A percentile compares a stretch with the other conserved stretches of the same genome.
phyloP scores from a whole-genome alignment of 495 filamentous ascomycete genomes.

The Penicillium samsonianum region DNA sequence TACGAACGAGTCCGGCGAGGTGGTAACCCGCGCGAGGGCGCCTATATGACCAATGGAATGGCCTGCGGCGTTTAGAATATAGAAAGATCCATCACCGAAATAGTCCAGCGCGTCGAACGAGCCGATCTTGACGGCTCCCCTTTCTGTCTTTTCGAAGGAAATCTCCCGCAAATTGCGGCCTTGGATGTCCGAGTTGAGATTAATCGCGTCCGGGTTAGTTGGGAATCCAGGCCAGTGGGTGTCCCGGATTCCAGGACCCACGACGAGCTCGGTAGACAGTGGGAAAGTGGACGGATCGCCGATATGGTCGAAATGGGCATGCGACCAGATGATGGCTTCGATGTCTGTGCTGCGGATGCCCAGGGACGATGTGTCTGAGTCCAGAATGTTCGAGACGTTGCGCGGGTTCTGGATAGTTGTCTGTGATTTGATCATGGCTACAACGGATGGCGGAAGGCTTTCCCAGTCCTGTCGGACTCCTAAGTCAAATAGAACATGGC shows the following conservation, averaged over 20 bases:
- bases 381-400: constrained; percentile 46
- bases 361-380: not conserved
- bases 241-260: constrained; percentile 54
- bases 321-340: constrained; percentile 37
- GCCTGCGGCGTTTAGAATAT: constrained; percentile 39
- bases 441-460: constrained; percentile 28
- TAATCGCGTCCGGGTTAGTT: constrained; percentile 33
- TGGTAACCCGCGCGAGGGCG: constrained; percentile 29
- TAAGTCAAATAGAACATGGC: constrained; percentile 48
- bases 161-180: constrained; percentile 42
- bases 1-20: constrained; percentile 27
- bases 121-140: constrained; percentile 37
- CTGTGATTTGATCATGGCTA: not conserved
- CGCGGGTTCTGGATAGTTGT: constrained; percentile 38
- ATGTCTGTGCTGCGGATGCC: constrained; percentile 25
- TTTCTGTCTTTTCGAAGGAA: constrained; percentile 32
- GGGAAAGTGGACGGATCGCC: constrained; percentile 55
- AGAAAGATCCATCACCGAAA: constrained; percentile 46
- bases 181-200: constrained; percentile 42
- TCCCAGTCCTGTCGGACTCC: constrained; percentile 54
- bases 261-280: constrained; percentile 45
- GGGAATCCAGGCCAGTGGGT: constrained; percentile 49
- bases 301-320: constrained; percentile 61
- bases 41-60: constrained; percentile 40
- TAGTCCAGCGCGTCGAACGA: constrained; percentile 55